Conservation (phyloP, 1,284 basidiomycete species). For the Naganishia albida region DNA sequence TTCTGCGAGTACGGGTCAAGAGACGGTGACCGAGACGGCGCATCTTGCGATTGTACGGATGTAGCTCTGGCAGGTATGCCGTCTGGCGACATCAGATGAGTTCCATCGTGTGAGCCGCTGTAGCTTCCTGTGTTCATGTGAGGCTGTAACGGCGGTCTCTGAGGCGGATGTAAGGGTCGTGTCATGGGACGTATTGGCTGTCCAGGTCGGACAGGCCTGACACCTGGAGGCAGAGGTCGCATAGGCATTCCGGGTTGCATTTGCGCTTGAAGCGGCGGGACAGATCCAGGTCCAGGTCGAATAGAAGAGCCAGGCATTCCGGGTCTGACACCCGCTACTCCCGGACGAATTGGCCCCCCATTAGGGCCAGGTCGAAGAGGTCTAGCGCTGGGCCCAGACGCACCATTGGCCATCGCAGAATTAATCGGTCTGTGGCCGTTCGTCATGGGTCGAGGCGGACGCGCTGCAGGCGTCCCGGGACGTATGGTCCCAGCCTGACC, state of each 20-base stretch:
- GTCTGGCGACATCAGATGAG: slow-evolving; percentile 10
- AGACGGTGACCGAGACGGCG: slow-evolving; percentile 38
- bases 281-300: slow-evolving; percentile 21
- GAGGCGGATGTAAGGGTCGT: slow-evolving; percentile 3
- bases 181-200: slow-evolving; percentile 1
- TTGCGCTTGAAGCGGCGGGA: slow-evolving; percentile 17
- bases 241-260: slow-evolving; percentile 13
- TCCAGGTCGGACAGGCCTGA: slow-evolving; percentile 16
- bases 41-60: slow-evolving; percentile 6
- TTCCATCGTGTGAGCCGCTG: slow-evolving; percentile 4
- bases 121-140: slow-evolving; percentile 21
- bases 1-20: slow-evolving; percentile 51
- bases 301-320: slow-evolving; percentile 1
- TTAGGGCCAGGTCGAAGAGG: slow-evolving; percentile 27
- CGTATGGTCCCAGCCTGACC: not conserved
- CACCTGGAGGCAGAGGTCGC: slow-evolving; percentile 12
- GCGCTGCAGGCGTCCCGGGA: slow-evolving; percentile 20
- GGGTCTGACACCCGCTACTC: slow-evolving; percentile 21
- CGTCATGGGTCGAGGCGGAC: slow-evolving; percentile 23
- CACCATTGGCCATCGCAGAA: not conserved
- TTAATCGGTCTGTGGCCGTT: slow-evolving; percentile 24
- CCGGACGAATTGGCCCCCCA: slow-evolving; percentile 28
- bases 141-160: slow-evolving; percentile 22
- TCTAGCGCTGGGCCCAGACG: slow-evolving; percentile 14
- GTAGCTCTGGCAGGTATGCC: slow-evolving; percentile 5